Conservation (phyloP, 208 protist genomes). For the Leishmania amazonensis region DNA sequence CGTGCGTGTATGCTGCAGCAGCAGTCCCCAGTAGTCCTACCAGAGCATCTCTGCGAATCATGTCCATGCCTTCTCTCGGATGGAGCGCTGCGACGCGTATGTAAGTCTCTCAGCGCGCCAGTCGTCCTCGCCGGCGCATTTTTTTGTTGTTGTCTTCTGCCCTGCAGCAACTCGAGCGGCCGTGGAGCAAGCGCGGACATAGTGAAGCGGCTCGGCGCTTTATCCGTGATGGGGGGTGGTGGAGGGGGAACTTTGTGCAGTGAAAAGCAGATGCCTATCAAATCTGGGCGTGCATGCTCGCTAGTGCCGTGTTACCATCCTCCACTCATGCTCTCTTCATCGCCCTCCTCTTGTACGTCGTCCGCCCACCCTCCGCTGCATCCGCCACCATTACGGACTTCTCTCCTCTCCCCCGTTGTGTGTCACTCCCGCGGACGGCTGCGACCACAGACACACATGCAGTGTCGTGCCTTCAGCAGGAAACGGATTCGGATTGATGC, state of each 20-base stretch:
- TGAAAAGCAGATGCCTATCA: not conserved
- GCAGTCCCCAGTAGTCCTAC: not conserved
- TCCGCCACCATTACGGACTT: not conserved
- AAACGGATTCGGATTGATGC: not conserved
- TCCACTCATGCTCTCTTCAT: not conserved
- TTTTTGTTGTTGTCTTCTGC: not conserved
- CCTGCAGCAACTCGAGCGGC: not conserved
- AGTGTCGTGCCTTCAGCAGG: not conserved
- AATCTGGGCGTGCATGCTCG: not conserved
- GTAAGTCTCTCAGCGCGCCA: not conserved
- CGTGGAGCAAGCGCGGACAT: not conserved
- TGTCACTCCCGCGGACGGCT: not conserved
- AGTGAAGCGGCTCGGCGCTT: not conserved
- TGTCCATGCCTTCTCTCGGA: too few species aligned
- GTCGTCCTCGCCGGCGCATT: not conserved
- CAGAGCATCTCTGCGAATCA: not conserved
- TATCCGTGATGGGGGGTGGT: not conserved
- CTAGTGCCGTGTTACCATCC: not conserved
- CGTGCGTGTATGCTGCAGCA: not conserved
- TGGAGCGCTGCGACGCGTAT: not conserved
- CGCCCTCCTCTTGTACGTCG: not conserved
- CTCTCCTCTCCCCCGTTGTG: not conserved
- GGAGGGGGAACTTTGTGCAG: not conserved
- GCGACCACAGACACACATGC: not conserved
- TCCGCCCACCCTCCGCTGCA: too few species aligned